These are phyloP conservation scores for Gossypium rotundifolium DNA, from an alignment of 345 rosid genomes.

Conservation along the genomic window DNA sequence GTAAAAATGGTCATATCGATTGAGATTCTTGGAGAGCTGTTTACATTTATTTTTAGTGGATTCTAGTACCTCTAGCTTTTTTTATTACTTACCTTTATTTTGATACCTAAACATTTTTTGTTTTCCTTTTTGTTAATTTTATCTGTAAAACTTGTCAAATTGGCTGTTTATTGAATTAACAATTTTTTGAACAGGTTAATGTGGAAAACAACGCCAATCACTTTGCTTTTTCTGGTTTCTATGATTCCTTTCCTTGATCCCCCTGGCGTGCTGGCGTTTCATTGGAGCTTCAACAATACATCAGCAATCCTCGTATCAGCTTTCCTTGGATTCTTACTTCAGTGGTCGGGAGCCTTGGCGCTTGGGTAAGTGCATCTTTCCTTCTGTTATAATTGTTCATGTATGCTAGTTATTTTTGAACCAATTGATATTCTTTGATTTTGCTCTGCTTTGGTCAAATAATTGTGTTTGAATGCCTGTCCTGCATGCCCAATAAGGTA, in stretches of 20 bases:
- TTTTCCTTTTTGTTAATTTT: not conserved
- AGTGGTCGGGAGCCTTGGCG: slow-evolving; percentile 97
- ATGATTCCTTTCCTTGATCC: slow-evolving; percentile 93
- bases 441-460: not conserved
- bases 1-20: not conserved
- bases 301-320: slow-evolving; percentile 64
- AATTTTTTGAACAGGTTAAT: slow-evolving; percentile 57
- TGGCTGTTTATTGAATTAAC: not conserved
- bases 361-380: slow-evolving; percentile 51
- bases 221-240: slow-evolving; percentile 68
- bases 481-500: not conserved
- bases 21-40: not conserved
- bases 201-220: slow-evolving; percentile 98
- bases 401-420: not conserved
- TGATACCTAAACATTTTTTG: not conserved
- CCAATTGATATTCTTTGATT: not conserved
- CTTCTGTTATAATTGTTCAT: not conserved
- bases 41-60: not conserved
- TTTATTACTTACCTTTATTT: not conserved
- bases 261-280: slow-evolving; percentile 66
- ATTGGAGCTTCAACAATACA: slow-evolving; percentile 61
- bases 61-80: not conserved
- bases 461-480: not conserved
- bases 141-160: not conserved
- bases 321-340: slow-evolving; percentile 89